These are phyloP conservation scores for Zalaria sp. DNA, from an alignment of 2,329 filamentous ascomycete genomes.

Conservation along the genomic window DNA sequence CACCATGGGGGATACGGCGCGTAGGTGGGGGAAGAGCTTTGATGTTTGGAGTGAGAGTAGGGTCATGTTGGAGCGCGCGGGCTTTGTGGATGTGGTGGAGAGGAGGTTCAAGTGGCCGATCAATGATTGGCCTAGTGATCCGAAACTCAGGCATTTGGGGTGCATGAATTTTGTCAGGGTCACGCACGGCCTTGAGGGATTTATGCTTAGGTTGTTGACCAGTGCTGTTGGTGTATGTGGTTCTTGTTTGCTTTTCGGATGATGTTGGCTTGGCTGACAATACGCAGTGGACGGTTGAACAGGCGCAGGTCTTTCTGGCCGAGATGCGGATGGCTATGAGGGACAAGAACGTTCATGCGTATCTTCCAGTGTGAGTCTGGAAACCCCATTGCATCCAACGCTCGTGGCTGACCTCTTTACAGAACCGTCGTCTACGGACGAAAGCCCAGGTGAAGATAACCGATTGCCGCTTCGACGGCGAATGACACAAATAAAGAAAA, in stretches of 20 bases:
- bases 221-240: slow-evolving; percentile 1
- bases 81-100: slow-evolving; percentile 32
- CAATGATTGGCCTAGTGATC: slow-evolving; percentile 12
- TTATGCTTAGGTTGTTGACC: slow-evolving; percentile 4
- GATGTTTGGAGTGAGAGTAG: slow-evolving; percentile 8
- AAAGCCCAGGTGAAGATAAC: slow-evolving; percentile 2
- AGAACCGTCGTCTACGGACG: slow-evolving; percentile 5
- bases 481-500: no score
- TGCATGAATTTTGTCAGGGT: slow-evolving; percentile 2
- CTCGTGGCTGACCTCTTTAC: neutral
- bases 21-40: slow-evolving; percentile 4
- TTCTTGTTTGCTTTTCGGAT: neutral
- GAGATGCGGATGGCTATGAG: slow-evolving; percentile 4
- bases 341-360: slow-evolving; percentile 3
- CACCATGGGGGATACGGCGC: slow-evolving; percentile 1
- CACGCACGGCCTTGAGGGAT: slow-evolving; percentile 1
- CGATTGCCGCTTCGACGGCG: no score
- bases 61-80: slow-evolving; percentile 13
- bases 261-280: neutral
- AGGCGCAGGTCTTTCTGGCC: slow-evolving; percentile 4
- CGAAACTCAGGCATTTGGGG: slow-evolving; percentile 1
- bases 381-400: neutral
- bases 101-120: slow-evolving; percentile 26
- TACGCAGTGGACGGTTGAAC: slow-evolving; percentile 1
- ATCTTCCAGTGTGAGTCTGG: slow-evolving; percentile 1